These are phyloP conservation scores for Acanthamoeba lugdunensis DNA, from an alignment of 208 protist species.

Conservation along the genomic window DNA sequence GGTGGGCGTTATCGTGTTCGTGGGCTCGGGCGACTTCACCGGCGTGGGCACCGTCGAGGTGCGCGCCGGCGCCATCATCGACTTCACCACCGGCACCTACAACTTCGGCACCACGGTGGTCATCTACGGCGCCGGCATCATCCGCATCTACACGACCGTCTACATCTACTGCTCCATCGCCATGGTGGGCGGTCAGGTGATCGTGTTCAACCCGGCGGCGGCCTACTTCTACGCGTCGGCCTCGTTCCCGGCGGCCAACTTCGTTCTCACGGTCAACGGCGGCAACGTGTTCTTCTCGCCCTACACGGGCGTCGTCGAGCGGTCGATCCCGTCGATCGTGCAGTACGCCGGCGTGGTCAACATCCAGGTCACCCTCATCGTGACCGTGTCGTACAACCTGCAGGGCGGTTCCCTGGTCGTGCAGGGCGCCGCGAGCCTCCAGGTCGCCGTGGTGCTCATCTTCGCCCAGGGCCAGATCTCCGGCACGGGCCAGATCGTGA, in stretches of 20 bases:
- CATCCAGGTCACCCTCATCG: constrained; percentile 52
- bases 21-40: constrained; percentile 49
- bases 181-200: constrained; percentile 57
- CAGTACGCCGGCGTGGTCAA: constrained; percentile 51
- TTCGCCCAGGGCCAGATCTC: constrained; percentile 45
- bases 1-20: constrained; percentile 25
- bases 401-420: constrained; percentile 59
- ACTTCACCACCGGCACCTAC: constrained; percentile 64
- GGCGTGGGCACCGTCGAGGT: constrained; percentile 43
- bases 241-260: constrained; percentile 29
- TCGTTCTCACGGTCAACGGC: constrained; percentile 56
- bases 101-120: neutral
- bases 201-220: constrained; percentile 51
- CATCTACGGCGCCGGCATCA: constrained; percentile 27
- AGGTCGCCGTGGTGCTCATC: constrained; percentile 36
- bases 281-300: constrained; percentile 52
- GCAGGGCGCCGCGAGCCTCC: constrained; percentile 27
- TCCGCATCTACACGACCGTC: constrained; percentile 48
- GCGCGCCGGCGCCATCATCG: constrained; percentile 6
- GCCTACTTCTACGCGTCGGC: constrained; percentile 56
- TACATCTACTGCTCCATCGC: constrained; percentile 27
- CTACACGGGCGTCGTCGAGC: neutral
- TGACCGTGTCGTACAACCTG: constrained; percentile 53
- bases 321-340: neutral
- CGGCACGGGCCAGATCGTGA: constrained; percentile 50